These are phyloP conservation scores for Pythium chondricola DNA, from an alignment of 352 stramenopile species.

Conservation along the genomic window DNA sequence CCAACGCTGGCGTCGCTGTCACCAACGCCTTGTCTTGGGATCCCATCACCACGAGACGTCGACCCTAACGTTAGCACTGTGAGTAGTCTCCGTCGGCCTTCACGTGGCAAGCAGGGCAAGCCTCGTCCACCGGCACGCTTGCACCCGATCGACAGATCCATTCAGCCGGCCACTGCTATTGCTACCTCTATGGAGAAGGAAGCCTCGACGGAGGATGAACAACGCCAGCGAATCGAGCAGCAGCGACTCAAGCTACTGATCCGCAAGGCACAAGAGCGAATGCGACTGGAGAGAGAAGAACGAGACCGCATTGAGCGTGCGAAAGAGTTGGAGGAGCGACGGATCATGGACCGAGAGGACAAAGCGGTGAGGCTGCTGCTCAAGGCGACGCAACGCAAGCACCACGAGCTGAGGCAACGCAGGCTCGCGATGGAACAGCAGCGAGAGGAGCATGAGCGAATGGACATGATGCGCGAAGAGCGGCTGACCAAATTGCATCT, in stretches of 20 bases:
- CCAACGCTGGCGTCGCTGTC: neutral
- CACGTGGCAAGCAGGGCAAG: conserved; percentile 1
- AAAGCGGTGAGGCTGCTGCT: conserved; percentile 42
- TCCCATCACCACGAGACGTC: no score
- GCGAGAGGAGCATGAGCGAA: conserved; percentile 55
- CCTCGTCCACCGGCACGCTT: conserved; percentile 7
- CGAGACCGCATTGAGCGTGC: no score
- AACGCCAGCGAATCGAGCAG: conserved; percentile 1
- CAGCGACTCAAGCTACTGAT: conserved; percentile 5
- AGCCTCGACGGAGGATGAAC: neutral
- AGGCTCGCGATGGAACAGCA: conserved; percentile 39
- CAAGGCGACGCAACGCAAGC: conserved; percentile 50
- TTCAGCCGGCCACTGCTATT: neutral
- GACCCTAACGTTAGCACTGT: neutral
- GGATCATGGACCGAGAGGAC: conserved; percentile 70
- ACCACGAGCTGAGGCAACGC: conserved; percentile 32
- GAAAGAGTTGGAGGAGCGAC: conserved; percentile 50
- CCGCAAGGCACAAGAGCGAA: conserved; percentile 5
- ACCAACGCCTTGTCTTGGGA: no score
- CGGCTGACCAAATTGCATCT: conserved; percentile 37
- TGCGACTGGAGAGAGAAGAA: conserved; percentile 8
- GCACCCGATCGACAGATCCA: conserved; percentile 1
- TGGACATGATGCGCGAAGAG: conserved; percentile 70
- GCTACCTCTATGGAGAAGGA: neutral
- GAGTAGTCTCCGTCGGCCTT: neutral